Evolutionary conservation across 2,329 filamentous ascomycete genomes (phyloP), one percentile per base, ranked within the genome.

Genomic region (Hypomyces perniciosus): DNA sequence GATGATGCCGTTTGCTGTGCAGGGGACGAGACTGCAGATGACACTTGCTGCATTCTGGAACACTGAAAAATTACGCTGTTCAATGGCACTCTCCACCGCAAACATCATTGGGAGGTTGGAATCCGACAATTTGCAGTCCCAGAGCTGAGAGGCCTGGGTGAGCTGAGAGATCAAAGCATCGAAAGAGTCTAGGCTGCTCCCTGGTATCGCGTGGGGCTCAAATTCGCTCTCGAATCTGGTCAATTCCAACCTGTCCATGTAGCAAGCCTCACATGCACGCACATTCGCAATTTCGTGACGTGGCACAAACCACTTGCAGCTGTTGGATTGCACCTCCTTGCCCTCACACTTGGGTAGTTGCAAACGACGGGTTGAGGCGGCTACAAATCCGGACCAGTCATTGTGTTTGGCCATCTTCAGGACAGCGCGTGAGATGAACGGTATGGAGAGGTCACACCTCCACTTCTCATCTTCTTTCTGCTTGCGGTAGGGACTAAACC

Each of bases 201-300:
- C 46, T 8, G 53, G 52, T 20, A 20, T 20, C 0, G 52, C 27
- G 7, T 61, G 46, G 0, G 39, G 55, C 13, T 61, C 60, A 42
- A 68, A 71, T 7, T 65, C 57, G 5, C 44, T 34, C 0, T 52
- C 61, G 6, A 71, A 64, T 0, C 44, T 44, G 0, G 67, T 69
- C 3, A 61, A 40, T 0, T 57, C 62, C 5, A 70, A n/a, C 9
- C 59, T 63, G 13, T 70, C 67, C 8, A 69, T 50, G 50, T 64
- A 69, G 26, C 68, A 71, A 1, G 63, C 51, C 41, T 69, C 64
- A 46, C 69, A 71, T 1, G 66, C 54, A 4, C 54, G 53, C 40
- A 70, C 40, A 1, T 58, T 54, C 1, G 63, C 52, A 3, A 68
- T 59, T 8, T 44, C 53, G 1, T 55, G 57, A 0, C 61, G 57